phyloP scores from a whole-genome alignment of 192 early-diverging fungal genomes.

The Coemansia sp. region DNA sequence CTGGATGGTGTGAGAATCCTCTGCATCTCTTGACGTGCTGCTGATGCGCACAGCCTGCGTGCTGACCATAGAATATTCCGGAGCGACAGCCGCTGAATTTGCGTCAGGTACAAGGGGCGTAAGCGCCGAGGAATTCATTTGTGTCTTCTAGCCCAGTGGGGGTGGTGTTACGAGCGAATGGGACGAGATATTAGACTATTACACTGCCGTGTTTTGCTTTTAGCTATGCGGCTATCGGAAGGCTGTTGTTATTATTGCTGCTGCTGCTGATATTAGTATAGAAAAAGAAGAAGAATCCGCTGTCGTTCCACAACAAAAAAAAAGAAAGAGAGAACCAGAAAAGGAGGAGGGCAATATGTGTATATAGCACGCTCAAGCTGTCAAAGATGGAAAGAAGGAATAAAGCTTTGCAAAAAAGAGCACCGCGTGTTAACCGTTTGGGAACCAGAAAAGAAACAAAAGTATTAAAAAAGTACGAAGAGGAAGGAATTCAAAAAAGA shows the following conservation, averaged over 20 bases:
- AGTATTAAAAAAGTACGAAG: background rate
- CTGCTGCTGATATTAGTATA: background rate
- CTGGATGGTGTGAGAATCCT: slow-evolving; percentile 20
- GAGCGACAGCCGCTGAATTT: background rate
- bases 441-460: background rate
- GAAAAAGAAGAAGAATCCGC: slow-evolving; percentile 7
- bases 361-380: background rate
- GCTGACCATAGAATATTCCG: slow-evolving; percentile 4
- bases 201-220: background rate
- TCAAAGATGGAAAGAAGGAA: background rate
- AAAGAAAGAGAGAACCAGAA: background rate
- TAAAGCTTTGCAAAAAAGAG: background rate
- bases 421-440: slow-evolving; percentile 4
- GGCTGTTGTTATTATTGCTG: background rate
- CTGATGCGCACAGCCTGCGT: slow-evolving; percentile 2
- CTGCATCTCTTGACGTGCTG: slow-evolving; percentile 2
- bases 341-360: background rate
- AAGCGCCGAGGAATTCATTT: slow-evolving; percentile 5
- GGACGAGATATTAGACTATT: background rate
- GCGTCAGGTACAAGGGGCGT: background rate
- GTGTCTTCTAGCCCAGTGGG: background rate
- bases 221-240: background rate
- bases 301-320: slow-evolving; percentile 18
- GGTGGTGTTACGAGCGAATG: background rate
- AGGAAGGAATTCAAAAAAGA: too few species aligned